Base-by-base conservation (phyloP, 768 basidiomycete species). In the Clavulina sp. region DNA sequence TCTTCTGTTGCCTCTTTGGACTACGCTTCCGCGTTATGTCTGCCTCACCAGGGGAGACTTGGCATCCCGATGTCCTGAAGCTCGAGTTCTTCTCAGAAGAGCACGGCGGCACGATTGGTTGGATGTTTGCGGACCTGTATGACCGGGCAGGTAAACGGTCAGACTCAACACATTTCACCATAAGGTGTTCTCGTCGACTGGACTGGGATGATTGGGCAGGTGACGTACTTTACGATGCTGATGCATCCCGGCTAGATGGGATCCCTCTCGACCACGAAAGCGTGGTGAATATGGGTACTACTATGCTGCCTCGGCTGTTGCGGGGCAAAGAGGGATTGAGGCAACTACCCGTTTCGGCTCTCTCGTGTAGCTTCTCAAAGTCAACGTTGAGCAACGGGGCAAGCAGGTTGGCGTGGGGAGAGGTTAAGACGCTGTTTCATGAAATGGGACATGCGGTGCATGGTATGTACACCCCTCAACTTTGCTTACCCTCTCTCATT, bases 371-470 rank as follows among this genome's bases (percentile, higher is more conserved):
- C 60, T 95, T 96, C 59, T 68, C 75, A 21, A 72, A 70, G 29
- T 79, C 84, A 23, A 69, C 76, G 2, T 55, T 72, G 18, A 65
- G 73, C 19, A 66, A 70, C 13, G 81, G 81, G 0, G 74, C 85
- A 4, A 80, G 86, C 0, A 65, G 80, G 48, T 66, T 99, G 23
- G 79, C 81, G 52, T 97, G 92, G 91, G 81, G 84, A 58, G 91
- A 97, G 58, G 86, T 96, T 5, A 70, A 84, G 62, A 97, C 93
- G 2, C 68, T 97, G 23, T 95, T 91, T 67, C 95, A 99, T 59
- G 95, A 99, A 67, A 95, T 97, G 89, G 95, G 95, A 0, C 95
- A 99, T 66, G 95, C 95, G 7, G 89, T 99, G 77, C 95, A 99
- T 63, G 97, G 93, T 95, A 60, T 72, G 89, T 72, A 13, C n/a